Base-by-base conservation (phyloP, 176 grass and related monocot genomes). In the Aegilops tauschii region DNA sequence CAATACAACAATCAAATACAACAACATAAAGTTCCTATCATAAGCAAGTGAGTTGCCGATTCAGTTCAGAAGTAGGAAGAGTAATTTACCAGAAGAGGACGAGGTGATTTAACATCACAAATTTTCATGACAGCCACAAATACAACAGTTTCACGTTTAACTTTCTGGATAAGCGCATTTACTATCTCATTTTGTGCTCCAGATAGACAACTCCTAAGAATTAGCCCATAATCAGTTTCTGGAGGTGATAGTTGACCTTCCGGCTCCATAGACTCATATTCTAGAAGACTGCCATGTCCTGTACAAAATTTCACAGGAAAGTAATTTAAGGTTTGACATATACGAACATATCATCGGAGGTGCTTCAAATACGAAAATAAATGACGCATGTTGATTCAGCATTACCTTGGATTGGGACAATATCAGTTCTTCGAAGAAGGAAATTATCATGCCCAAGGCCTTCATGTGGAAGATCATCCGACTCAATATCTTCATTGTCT, bases 31-130 rank as follows among this genome's bases (percentile, higher is more conserved):
- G 49, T 52, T 52, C 49, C 0, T 16, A n/a, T 61, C 9, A 9
- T 21, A 61, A 61, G 56, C 56, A 61, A 30, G 23, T 65, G 12
- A 65, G 11, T 65, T 65, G 27, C 11, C 3, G 12, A 65, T 65
- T 65, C 27, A 39, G 73, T 30, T 30, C 3, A 11, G 21, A 1
- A n/a, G 23, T n/a, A 9, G 9, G 39, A 25, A 39, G 54, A 10
- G 25, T 29, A 63, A 11, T 32, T 73, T 80, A 86, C 77, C 77
- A 86, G 66, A 79, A 17, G 44, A 73, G 77, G 50, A 62, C 4
- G 12, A 3, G 35, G 77, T 21, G 5, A 61, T 37, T 80, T 21
- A 67, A 78, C 29, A 75, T 73, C 71, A 12, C 7, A 47, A 28
- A 79, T 84, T 11, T 56, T 72, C 44, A 87, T 86, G 77, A 64